phyloP scores from a whole-genome alignment of 106 monocot genomes.

The Dioscorea alata region DNA sequence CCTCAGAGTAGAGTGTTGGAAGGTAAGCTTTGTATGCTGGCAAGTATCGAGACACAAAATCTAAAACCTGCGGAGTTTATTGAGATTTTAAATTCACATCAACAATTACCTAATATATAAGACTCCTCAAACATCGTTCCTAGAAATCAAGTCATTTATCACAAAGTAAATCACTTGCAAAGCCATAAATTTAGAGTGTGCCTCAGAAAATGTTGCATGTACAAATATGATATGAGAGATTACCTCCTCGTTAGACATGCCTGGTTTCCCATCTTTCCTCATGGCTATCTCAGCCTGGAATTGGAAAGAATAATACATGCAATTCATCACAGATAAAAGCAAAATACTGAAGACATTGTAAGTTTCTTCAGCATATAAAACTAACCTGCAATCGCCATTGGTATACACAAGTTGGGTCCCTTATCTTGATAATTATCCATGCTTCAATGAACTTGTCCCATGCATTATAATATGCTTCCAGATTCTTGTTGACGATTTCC shows the following conservation, averaged over 20 bases:
- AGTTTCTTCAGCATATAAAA: neutral
- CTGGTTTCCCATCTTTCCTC: constrained; percentile 90
- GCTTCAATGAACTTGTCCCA: constrained; percentile 85
- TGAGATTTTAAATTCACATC: neutral
- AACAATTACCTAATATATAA: neutral
- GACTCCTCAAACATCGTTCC: no score
- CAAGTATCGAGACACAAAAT: constrained; percentile 95
- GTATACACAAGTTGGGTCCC: constrained; percentile 81
- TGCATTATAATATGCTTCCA: constrained; percentile 78
- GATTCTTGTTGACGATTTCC: constrained; percentile 89
- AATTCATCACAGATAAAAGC: neutral
- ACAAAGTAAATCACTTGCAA: no score
- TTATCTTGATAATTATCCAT: constrained; percentile 93
- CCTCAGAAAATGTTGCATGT: neutral
- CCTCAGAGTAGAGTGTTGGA: constrained; percentile 69
- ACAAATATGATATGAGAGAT: neutral
- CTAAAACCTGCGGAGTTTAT: constrained; percentile 46
- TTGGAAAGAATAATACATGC: neutral
- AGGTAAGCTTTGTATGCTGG: constrained; percentile 93
- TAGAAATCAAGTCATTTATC: no score
- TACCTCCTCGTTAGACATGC: constrained; percentile 98
- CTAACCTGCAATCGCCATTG: constrained; percentile 91
- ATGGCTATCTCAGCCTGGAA: constrained; percentile 96
- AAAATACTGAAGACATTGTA: neutral
- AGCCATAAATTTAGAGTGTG: no score